These are phyloP conservation scores for Exophiala sp. DNA, from an alignment of 2,329 filamentous ascomycete species.

Conservation along the genomic window DNA sequence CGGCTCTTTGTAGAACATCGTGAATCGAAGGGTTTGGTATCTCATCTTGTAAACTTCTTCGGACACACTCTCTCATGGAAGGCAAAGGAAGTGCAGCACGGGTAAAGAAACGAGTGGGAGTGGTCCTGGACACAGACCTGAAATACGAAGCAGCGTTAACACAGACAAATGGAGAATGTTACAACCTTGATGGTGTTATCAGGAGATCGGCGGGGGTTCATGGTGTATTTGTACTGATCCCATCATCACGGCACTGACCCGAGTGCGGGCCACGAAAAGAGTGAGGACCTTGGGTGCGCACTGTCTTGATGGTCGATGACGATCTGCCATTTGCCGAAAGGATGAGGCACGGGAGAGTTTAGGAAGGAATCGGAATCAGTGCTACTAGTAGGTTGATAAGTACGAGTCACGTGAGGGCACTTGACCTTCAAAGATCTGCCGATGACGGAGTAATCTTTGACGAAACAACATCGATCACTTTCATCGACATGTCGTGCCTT, in stretches of 20 bases:
- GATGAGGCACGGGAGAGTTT: background rate
- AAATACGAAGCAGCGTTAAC: too few species aligned
- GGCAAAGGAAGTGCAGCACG: background rate
- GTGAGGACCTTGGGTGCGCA: background rate
- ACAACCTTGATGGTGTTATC: background rate
- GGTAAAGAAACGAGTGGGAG: background rate
- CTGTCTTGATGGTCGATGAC: slow-evolving; percentile 11
- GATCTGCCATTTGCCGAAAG: slow-evolving; percentile 14
- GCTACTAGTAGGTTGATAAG: background rate
- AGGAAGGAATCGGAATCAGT: slow-evolving; percentile 13
- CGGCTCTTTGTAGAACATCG: slow-evolving; percentile 28
- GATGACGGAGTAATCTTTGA: too few species aligned
- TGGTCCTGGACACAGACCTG: too few species aligned
- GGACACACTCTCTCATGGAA: background rate
- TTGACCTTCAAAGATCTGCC: background rate
- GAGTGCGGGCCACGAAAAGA: background rate
- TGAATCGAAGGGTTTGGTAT: slow-evolving; percentile 29
- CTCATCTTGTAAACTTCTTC: slow-evolving; percentile 19
- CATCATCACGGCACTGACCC: background rate
- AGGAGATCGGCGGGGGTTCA: background rate
- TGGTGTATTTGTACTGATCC: background rate
- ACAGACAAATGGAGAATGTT: too few species aligned
- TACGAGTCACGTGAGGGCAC: background rate
- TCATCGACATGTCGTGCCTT: too few species aligned
- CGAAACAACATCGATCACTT: too few species aligned